Percentiles rank a stretch among this genome's conserved stretches.
Evolutionary conservation across 495 filamentous ascomycete genomes (phyloP).

Genomic region (Aspergillus leporis): DNA sequence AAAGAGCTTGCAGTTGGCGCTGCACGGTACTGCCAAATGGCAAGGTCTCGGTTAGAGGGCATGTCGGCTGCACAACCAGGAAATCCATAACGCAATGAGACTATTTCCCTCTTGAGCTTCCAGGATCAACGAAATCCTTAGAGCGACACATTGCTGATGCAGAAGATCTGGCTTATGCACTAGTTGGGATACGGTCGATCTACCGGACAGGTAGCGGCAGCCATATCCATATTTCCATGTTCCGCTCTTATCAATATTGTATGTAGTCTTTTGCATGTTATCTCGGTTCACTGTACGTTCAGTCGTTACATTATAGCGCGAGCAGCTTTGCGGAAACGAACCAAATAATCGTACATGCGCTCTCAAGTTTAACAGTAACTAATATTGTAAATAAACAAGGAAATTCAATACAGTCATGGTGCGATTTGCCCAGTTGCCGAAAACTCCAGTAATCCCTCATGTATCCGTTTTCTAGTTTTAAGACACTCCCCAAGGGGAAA

Average conservation of each 20-base stretch:
- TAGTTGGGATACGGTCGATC: slow-evolving; percentile 1
- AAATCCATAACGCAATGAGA: background rate
- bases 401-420: slow-evolving; percentile 16
- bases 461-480: slow-evolving; percentile 23
- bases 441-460: slow-evolving; percentile 40
- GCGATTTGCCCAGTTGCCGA: slow-evolving; percentile 36
- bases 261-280: slow-evolving; percentile 5
- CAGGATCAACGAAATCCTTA: background rate
- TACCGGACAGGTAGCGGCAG: slow-evolving; percentile 10
- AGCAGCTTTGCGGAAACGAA: slow-evolving; percentile 13
- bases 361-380: slow-evolving; percentile 31
- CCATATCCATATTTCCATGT: slow-evolving; percentile 10
- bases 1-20: slow-evolving; percentile 32
- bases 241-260: slow-evolving; percentile 22
- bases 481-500: slow-evolving; percentile 2
- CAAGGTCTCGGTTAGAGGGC: slow-evolving; percentile 12
- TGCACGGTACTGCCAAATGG: slow-evolving; percentile 21
- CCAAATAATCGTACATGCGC: slow-evolving; percentile 24
- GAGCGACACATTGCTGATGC: background rate
- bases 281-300: background rate
- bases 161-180: background rate
- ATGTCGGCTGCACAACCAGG: background rate
- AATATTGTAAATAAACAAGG: slow-evolving; percentile 28
- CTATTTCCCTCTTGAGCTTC: background rate
- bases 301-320: slow-evolving; percentile 5